Conservation (phyloP, 495 filamentous ascomycete genomes). For the Tuber aestivum region DNA sequence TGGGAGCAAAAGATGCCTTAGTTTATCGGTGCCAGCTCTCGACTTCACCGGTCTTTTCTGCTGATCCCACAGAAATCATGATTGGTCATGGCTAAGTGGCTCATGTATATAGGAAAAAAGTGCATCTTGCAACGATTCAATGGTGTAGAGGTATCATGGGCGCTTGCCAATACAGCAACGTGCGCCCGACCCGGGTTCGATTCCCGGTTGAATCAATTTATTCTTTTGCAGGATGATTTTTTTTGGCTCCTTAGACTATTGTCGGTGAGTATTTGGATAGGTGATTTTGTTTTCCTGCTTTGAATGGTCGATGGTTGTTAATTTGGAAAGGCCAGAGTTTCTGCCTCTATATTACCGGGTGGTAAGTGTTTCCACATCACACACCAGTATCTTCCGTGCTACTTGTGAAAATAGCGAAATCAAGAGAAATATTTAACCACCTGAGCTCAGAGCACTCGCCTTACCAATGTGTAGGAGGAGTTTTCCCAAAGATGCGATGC, state of each 20-base stretch:
- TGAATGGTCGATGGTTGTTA: neutral
- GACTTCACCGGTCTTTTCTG: neutral
- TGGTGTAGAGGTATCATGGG: slow-evolving; percentile 33
- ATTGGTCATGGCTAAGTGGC: neutral
- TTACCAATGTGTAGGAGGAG: neutral
- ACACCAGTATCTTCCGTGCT: neutral
- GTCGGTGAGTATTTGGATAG: neutral
- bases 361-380: neutral
- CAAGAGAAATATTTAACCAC: neutral
- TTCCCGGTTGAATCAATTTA: slow-evolving; percentile 9
- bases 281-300: neutral
- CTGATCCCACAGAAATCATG: neutral
- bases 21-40: neutral
- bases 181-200: slow-evolving; percentile 17
- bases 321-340: neutral
- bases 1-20: neutral
- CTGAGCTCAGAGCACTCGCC: neutral
- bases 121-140: slow-evolving; percentile 10
- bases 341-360: neutral
- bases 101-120: neutral
- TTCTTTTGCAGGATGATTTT: neutral
- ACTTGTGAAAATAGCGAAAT: neutral
- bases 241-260: neutral
- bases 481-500: neutral
- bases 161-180: neutral